Percentiles rank a stretch among this genome's conserved stretches.
Evolutionary conservation across 345 rosid genomes (phyloP).

Genomic region (Populus euphratica): DNA sequence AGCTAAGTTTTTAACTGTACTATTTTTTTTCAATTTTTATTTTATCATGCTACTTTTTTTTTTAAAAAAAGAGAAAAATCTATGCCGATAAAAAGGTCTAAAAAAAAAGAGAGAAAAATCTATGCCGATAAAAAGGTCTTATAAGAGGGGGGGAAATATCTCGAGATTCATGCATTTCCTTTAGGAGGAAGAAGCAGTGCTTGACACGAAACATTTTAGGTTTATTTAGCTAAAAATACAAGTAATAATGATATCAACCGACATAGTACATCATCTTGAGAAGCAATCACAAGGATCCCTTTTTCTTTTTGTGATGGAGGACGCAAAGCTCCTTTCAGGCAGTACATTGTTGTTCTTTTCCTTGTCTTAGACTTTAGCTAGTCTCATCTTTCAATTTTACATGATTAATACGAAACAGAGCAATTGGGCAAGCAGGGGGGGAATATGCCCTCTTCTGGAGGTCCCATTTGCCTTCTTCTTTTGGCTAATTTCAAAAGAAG

Average conservation of each 20-base stretch:
- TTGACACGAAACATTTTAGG: too few species aligned
- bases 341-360: background rate
- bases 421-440: background rate
- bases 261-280: background rate
- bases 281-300: background rate
- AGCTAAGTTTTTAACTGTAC: too few species aligned
- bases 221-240: background rate
- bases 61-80: too few species aligned
- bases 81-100: too few species aligned
- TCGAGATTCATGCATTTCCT: too few species aligned
- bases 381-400: slow-evolving; percentile 7
- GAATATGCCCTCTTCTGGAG: background rate
- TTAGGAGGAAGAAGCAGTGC: too few species aligned
- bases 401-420: slow-evolving; percentile 6
- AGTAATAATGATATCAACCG: slow-evolving; percentile 10
- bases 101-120: too few species aligned
- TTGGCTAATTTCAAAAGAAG: slow-evolving; percentile 23
- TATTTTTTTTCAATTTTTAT: too few species aligned
- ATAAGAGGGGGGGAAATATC: too few species aligned
- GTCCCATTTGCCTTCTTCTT: slow-evolving; percentile 11
- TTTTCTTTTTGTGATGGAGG: background rate
- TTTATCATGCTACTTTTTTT: too few species aligned
- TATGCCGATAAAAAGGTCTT: too few species aligned
- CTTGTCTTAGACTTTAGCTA: slow-evolving; percentile 11
- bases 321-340: background rate